phyloP scores from a whole-genome alignment of 2,329 filamentous ascomycete genomes.

The Nemania sp. region DNA sequence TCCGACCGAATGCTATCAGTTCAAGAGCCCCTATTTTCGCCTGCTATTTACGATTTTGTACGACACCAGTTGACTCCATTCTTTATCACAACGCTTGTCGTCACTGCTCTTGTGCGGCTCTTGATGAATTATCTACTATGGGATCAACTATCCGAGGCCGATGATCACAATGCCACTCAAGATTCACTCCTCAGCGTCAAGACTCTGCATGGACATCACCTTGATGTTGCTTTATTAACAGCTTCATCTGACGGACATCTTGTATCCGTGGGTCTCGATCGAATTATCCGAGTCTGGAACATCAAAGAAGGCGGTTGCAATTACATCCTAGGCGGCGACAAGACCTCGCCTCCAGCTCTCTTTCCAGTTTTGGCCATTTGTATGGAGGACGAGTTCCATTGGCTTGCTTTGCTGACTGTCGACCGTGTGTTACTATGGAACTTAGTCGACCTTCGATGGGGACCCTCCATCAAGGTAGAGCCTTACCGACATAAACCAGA shows the following conservation, averaged over 20 bases:
- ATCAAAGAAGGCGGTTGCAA: slow-evolving; percentile 50
- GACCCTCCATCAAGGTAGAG: slow-evolving; percentile 58
- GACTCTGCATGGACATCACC: slow-evolving; percentile 64
- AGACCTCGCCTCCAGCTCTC: slow-evolving; percentile 48
- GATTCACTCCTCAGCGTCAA: slow-evolving; percentile 61
- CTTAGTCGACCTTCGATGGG: slow-evolving; percentile 60
- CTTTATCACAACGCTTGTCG: slow-evolving; percentile 63
- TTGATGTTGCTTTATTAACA: slow-evolving; percentile 70
- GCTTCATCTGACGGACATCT: slow-evolving; percentile 67
- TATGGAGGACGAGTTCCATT: slow-evolving; percentile 66
- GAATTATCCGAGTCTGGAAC: slow-evolving; percentile 69
- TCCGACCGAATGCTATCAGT: slow-evolving; percentile 66
- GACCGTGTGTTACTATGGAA: slow-evolving; percentile 67
- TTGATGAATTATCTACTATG: slow-evolving; percentile 76
- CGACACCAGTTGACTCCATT: slow-evolving; percentile 64
- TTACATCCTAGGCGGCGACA: slow-evolving; percentile 48
- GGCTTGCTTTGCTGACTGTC: slow-evolving; percentile 68
- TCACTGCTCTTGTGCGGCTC: slow-evolving; percentile 67
- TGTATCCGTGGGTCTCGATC: slow-evolving; percentile 72
- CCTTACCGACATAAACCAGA: slow-evolving; percentile 62
- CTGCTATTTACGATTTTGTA: slow-evolving; percentile 70
- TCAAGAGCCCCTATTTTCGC: slow-evolving; percentile 54
- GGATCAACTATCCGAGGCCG: slow-evolving; percentile 59
- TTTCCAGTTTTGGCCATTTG: slow-evolving; percentile 67
- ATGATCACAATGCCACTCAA: slow-evolving; percentile 51